Base-by-base conservation (phyloP, 2,329 filamentous ascomycete genomes). In the Diplodia mutila region DNA sequence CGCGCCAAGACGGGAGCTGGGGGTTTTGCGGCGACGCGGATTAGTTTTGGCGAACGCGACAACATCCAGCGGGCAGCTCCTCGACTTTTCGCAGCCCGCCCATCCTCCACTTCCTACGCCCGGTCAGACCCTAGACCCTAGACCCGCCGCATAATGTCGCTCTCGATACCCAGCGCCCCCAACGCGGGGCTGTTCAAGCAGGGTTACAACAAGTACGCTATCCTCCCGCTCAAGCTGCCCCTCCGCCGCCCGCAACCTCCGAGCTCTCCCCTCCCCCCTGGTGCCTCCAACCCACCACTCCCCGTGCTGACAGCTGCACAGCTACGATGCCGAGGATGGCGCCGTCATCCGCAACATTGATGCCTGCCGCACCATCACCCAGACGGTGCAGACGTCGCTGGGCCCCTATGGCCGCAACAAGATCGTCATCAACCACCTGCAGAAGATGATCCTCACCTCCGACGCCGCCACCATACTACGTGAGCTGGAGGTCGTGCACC, bases 361-460 rank as follows among this genome's bases (percentile, higher is more conserved):
- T 79, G 95, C 96, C 79, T 99, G 95, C 85, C 89, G 94, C 72
- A 92, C 95, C 73, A 98, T 99, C 81, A 90, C 95, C 68, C 92
- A 91, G 75, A 99, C 95, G 64, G 95, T 99, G 61, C 93, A 97
- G 85, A 98, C 95, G 67, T 98, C 95, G 54, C 87, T 99, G 42
- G 96, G 95, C 64, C 95, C 95, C 69, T 97, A 97, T 82, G 95
- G 95, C 77, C 92, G 95, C 82, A 99, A 99, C 86, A 99, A 99
- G 85, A 94, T 99, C 78, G 93, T 99, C 84, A 98, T 99, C 86
- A 99, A 99, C 86, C 96, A 99, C 84, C 87, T 99, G 71, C 93
- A 97, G 82, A 99, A 99, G 87, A 97, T 99, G 95, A 97, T 97
- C 75, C 86, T 99, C 72, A 99, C 96, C 74, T 98, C 94, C 69